These are phyloP conservation scores for Austroboletus eburneus DNA, from an alignment of 768 basidiomycete species.

Conservation along the genomic window DNA sequence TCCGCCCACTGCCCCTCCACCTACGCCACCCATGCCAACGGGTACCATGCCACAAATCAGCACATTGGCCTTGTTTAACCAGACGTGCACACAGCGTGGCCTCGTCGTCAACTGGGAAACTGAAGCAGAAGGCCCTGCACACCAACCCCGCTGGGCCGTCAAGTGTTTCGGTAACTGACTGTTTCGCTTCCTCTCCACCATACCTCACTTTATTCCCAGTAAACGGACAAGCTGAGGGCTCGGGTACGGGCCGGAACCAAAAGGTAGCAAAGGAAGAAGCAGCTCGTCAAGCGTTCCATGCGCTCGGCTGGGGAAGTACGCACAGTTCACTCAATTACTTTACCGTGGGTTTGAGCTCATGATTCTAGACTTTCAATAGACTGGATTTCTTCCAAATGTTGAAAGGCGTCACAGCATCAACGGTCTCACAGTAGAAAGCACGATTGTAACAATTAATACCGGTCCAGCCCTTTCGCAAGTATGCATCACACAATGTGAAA, in stretches of 20 bases:
- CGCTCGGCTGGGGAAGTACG: conserved; percentile 49
- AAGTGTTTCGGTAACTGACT: conserved; percentile 44
- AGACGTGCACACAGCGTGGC: conserved; percentile 48
- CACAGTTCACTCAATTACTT: neutral
- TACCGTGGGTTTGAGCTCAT: neutral
- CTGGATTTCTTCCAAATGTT: neutral
- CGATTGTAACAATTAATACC: conserved; percentile 3
- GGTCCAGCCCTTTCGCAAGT: neutral
- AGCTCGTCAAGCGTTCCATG: conserved; percentile 50
- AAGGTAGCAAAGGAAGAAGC: conserved; percentile 68
- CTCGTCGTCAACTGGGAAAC: conserved; percentile 44
- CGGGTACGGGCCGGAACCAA: conserved; percentile 53
- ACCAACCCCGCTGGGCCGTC: conserved; percentile 56
- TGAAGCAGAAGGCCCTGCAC: conserved; percentile 45
- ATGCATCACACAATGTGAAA: neutral
- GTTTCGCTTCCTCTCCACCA: neutral
- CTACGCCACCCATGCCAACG: conserved; percentile 18
- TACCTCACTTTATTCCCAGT: conserved; percentile 35
- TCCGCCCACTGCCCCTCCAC: conserved; percentile 17
- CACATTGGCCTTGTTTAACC: conserved; percentile 47
- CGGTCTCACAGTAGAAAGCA: neutral
- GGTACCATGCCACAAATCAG: conserved; percentile 28
- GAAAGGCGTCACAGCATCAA: neutral
- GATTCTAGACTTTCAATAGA: conserved; percentile 14
- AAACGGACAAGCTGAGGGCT: conserved; percentile 44